phyloP scores from a whole-genome alignment of 1,284 basidiomycete genomes.

The Leccinum huronense region DNA sequence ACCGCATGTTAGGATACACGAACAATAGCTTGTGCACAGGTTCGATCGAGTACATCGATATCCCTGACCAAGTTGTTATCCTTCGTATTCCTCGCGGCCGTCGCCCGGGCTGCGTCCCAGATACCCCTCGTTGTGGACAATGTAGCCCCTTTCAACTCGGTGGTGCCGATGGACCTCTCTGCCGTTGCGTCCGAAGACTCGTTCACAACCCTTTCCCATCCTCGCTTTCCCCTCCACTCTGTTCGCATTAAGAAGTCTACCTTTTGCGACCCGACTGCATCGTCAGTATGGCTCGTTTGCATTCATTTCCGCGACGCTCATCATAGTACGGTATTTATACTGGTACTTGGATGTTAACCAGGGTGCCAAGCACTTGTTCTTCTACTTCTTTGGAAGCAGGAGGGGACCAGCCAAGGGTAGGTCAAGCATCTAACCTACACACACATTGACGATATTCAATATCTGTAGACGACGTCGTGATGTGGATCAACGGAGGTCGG shows the following conservation, averaged over 20 bases:
- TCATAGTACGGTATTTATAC: constrained; percentile 44
- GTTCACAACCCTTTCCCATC: constrained; percentile 47
- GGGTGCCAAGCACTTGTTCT: constrained; percentile 67
- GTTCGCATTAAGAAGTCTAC: constrained; percentile 57
- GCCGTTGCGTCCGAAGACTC: constrained; percentile 37
- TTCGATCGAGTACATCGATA: constrained; percentile 37
- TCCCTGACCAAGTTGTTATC: constrained; percentile 23
- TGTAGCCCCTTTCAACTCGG: neutral
- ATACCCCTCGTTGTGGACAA: constrained; percentile 10
- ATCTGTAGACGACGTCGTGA: constrained; percentile 57
- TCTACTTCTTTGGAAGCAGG: constrained; percentile 84
- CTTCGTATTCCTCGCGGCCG: constrained; percentile 11
- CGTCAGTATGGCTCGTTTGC: constrained; percentile 40
- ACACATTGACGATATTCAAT: neutral
- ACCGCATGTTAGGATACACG: constrained; percentile 36
- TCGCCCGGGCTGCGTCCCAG: constrained; percentile 11
- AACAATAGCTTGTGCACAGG: constrained; percentile 42
- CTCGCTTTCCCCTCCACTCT: constrained; percentile 48
- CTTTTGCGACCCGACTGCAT: constrained; percentile 65
- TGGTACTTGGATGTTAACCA: constrained; percentile 62
- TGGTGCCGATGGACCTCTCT: constrained; percentile 16
- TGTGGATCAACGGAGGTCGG: constrained; percentile 70
- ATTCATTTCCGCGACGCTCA: constrained; percentile 5
- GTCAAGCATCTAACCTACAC: neutral
- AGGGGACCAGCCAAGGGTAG: constrained; percentile 56